Conservation (phyloP, 176 grass and related monocot genomes). For the Ensete ventricosum region DNA sequence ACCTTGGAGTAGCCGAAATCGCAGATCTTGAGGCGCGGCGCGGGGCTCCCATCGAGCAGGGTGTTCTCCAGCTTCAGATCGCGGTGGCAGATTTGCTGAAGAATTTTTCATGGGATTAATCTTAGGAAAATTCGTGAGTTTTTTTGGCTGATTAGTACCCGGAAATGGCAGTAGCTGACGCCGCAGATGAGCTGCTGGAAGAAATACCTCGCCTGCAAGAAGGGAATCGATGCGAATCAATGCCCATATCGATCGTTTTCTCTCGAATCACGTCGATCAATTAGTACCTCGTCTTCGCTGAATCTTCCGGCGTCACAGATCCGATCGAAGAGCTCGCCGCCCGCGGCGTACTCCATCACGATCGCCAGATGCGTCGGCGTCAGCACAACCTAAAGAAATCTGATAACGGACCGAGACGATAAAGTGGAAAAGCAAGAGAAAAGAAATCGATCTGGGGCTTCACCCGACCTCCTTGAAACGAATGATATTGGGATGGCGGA, state of each 20-base stretch:
- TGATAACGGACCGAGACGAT: not conserved
- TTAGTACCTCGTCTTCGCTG: slow-evolving; percentile 64
- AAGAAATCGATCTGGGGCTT: not conserved
- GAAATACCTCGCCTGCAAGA: slow-evolving; percentile 43
- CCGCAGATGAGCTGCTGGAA: slow-evolving; percentile 94
- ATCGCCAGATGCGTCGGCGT: slow-evolving; percentile 78
- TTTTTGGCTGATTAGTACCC: slow-evolving; percentile 23
- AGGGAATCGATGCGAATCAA: not conserved
- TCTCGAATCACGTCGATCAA: not conserved
- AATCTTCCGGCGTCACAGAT: slow-evolving; percentile 81
- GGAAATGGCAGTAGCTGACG: slow-evolving; percentile 76
- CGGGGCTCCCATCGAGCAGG: slow-evolving; percentile 76
- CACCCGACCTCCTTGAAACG: slow-evolving; percentile 12
- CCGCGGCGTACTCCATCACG: slow-evolving; percentile 91
- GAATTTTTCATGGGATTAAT: not conserved
- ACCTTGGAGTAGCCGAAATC: slow-evolving; percentile 89
- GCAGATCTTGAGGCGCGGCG: slow-evolving; percentile 80
- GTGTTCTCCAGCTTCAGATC: slow-evolving; percentile 96
- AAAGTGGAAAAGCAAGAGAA: not conserved
- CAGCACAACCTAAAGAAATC: slow-evolving; percentile 42
- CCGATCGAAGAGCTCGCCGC: slow-evolving; percentile 91
- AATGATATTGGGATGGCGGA: slow-evolving; percentile 17
- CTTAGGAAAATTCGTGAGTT: not conserved
- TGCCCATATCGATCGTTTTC: not conserved
- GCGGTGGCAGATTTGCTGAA: slow-evolving; percentile 69